Base-by-base conservation (phyloP, 2,329 filamentous ascomycete species). In the Microdochium trichocladiopsis region DNA sequence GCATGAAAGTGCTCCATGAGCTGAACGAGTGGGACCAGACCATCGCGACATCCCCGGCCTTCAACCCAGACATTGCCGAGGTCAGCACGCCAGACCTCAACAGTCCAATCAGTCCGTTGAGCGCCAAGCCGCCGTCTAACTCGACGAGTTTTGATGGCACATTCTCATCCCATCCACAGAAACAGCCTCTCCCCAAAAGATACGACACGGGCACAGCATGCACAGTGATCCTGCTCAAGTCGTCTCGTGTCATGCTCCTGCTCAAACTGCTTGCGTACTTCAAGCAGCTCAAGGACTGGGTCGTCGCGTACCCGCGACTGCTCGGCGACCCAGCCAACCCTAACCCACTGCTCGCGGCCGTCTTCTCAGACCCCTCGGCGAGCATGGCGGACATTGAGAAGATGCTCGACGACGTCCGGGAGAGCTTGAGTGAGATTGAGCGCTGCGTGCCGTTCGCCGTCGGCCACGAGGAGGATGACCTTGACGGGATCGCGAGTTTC, bases 371-470 rank as follows among this genome's bases (percentile, higher is more conserved):
- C 21, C 50, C 50, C 1, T 28, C 41, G 5, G 52, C 33, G 10
- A 51, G 50, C 2, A 43, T 43, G 8, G 31, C n/a, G 9, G 52
- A 24, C 11, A 36, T 50, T 4, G 45, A 47, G 14, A 51, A 55
- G 31, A 33, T 14, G 25, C 50, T 51, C 4, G 31, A 49, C 6
- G 62, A 68, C 31, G 59, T 63, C 0, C 50, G 52, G 4, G 57
- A 58, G 33, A 60, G 57, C 12, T 61, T 68, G 22, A 62, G 66
- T 47, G 66, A 68, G 48, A 68, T 68, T 28, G 56, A 68, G 3
- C 49, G 57, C 4, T 54, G 56, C 23, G 64, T 68, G 21, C 66
- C 66, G 1, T 68, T 64, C 28, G 65, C 65, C 2, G 53, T 68
- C 1, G 65, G 65, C 8, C 64, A 67, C 21, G 41, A 21, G 41